A percentile compares a stretch with the other conserved stretches of the same genome.
phyloP scores from a whole-genome alignment of 2,329 filamentous ascomycete species.

The Scedosporium boydii region DNA sequence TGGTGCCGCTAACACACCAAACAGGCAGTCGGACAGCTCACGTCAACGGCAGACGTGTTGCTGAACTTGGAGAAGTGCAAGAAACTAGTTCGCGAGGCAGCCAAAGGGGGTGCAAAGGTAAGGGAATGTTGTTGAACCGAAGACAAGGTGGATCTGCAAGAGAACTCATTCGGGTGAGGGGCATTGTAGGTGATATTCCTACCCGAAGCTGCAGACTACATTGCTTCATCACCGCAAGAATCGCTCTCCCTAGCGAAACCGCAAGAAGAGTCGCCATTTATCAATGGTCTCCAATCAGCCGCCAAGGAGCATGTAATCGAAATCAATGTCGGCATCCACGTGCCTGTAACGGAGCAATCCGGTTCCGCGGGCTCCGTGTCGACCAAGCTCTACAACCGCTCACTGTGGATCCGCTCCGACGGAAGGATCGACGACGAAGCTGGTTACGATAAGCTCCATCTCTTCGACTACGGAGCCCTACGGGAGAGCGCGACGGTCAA shows the following conservation, averaged over 20 bases:
- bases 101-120: conserved; percentile 6
- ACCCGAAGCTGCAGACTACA: conserved; percentile 87
- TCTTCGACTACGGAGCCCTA: conserved; percentile 62
- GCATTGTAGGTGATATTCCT: conserved; percentile 68
- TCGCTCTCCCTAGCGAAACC: conserved; percentile 63
- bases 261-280: conserved; percentile 58
- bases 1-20: background rate
- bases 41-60: conserved; percentile 8
- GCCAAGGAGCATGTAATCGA: conserved; percentile 55
- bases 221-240: conserved; percentile 58
- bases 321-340: conserved; percentile 84
- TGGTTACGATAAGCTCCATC: conserved; percentile 77
- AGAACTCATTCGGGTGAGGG: background rate
- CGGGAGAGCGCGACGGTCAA: conserved; percentile 53
- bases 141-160: background rate
- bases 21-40: conserved; percentile 11
- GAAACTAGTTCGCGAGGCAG: conserved; percentile 5
- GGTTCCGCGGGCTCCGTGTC: conserved; percentile 1
- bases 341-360: conserved; percentile 40
- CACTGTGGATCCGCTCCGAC: conserved; percentile 31
- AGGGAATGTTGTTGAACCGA: background rate
- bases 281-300: conserved; percentile 61
- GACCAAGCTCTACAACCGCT: conserved; percentile 31
- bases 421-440: conserved; percentile 9
- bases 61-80: conserved; percentile 9